Percentiles rank a stretch among this genome's conserved stretches.
phyloP scores from a whole-genome alignment of 2,329 filamentous ascomycete genomes.

The Zarea fungicola region DNA sequence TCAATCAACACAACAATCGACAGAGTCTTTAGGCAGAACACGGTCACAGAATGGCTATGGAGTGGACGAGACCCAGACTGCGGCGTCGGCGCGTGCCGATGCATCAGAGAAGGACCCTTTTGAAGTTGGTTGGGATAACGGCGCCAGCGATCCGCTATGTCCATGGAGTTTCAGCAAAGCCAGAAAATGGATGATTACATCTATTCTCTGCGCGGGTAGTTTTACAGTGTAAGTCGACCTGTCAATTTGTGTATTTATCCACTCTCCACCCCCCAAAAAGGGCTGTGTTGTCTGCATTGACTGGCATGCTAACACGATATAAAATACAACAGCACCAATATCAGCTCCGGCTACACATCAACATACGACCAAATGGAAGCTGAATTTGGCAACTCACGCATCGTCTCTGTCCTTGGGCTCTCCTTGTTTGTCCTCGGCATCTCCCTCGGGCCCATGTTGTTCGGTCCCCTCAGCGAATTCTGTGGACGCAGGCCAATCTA shows the following conservation, averaged over 20 bases:
- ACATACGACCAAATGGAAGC: constrained; percentile 72
- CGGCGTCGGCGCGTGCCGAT: background rate
- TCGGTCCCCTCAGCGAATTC: constrained; percentile 66
- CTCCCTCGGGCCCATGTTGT: constrained; percentile 56
- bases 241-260: no score
- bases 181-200: constrained; percentile 76
- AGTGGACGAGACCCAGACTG: constrained; percentile 27
- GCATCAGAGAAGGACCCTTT: constrained; percentile 43
- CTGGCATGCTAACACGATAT: constrained; percentile 8
- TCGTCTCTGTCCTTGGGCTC: constrained; percentile 74
- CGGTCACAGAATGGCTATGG: constrained; percentile 43
- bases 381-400: constrained; percentile 66
- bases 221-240: constrained; percentile 69
- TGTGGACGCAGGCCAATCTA: constrained; percentile 82
- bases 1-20: constrained; percentile 6
- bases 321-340: constrained; percentile 69
- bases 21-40: constrained; percentile 23
- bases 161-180: constrained; percentile 61
- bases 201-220: constrained; percentile 67
- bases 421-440: constrained; percentile 78
- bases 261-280: no score
- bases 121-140: constrained; percentile 69
- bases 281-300: no score
- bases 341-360: constrained; percentile 82
- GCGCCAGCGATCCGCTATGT: constrained; percentile 65